Base-by-base conservation (phyloP, 1,284 basidiomycete genomes). In the Chalciporus sp. region DNA sequence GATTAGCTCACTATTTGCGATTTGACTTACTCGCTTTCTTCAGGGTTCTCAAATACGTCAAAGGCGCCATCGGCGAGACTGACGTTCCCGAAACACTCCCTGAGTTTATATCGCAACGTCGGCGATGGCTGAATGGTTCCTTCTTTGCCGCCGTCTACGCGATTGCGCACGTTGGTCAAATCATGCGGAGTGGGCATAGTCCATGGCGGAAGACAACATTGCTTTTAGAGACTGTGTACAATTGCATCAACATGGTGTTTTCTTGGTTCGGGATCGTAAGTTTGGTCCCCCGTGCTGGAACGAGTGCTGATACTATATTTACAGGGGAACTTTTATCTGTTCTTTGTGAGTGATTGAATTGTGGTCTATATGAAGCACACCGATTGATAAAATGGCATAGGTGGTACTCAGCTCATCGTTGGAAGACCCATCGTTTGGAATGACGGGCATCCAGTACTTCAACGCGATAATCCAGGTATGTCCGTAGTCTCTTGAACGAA, bases 11-110 rank as follows among this genome's bases (percentile, higher is more conserved):
- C 17, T 10, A 5, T 42, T 3, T 27, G 29, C 35, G 29, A 28
- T 41, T 10, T 4, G n/a, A 12, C 39, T 43, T 46, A 45, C 16
- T 7, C 11, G 3, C 37, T 42, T 19, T 55, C 12, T 51, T 45
- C 33, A 90, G 89, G 96, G 83, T 98, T 6, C 80, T 99, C 47
- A 94, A 92, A 75, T 99, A 95, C 65, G 96, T 99, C 65, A 97
- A 95, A 73, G 88, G 89, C 28, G 95, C 97, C 0, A 86, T 94
- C 28, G 97, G 92, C 9, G 96, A 98, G 70, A 99, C 97, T 0
- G 97, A 99, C 71, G 94, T 98, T 9, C 97, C 97, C 5, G 95
- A 98, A 63, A 82, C 85, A 1, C 81, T 98, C 19, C 87, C 95
- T 10, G 97, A 99, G 72, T 97, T 99, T 68, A 98, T 99, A 70